Conservation (phyloP, 2,329 filamentous ascomycete species). For the Diaporthe amygdali region DNA sequence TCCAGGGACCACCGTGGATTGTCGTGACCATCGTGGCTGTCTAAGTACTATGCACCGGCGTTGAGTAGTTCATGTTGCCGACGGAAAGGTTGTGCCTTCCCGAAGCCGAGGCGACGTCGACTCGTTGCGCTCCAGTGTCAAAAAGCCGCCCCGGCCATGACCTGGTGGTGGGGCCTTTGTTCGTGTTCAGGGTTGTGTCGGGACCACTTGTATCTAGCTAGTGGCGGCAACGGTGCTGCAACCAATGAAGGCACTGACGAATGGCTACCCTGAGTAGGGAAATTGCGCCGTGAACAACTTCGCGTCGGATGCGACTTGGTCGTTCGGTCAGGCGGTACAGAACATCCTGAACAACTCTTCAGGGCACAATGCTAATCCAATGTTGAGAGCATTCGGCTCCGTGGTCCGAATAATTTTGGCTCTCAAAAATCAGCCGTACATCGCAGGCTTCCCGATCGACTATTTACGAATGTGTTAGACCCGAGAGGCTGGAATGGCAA, state of each 20-base stretch:
- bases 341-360: background rate
- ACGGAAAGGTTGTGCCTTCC: background rate
- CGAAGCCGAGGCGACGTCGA: background rate
- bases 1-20: background rate
- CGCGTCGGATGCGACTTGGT: background rate
- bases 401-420: background rate
- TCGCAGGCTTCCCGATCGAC: background rate
- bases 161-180: background rate
- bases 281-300: constrained; percentile 7
- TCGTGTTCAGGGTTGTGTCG: constrained; percentile 4
- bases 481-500: constrained; percentile 19
- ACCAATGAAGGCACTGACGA: background rate
- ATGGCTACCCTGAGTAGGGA: constrained; percentile 5
- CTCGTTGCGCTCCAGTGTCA: background rate
- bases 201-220: constrained; percentile 1
- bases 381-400: background rate
- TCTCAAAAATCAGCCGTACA: background rate
- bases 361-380: background rate
- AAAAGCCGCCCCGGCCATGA: background rate
- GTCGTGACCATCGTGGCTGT: background rate
- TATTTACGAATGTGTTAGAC: constrained; percentile 11
- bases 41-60: background rate
- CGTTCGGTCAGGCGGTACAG: background rate
- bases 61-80: background rate
- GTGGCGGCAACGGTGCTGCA: constrained; percentile 13